Percentiles rank a stretch among this genome's conserved stretches.
phyloP scores from a whole-genome alignment of 2,329 filamentous ascomycete genomes.

The Thelonectria olida region DNA sequence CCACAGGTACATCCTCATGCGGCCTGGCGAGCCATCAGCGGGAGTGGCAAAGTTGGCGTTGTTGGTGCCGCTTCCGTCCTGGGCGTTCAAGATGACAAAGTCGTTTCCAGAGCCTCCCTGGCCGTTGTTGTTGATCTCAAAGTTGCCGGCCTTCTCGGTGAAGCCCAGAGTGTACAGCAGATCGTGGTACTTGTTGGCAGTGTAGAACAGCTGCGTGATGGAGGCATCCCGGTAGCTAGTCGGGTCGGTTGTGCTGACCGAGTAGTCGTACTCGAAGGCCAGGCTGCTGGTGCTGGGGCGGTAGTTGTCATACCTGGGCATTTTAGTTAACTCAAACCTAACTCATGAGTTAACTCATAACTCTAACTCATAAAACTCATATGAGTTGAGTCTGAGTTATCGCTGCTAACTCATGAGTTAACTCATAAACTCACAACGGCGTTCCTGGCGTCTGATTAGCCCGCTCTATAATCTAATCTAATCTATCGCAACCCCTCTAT shows the following conservation, averaged over 20 bases:
- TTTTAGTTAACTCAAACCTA: too few relatives aligned
- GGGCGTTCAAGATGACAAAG: slow-evolving; percentile 63
- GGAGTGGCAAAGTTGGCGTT: slow-evolving; percentile 68
- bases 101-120: slow-evolving; percentile 61
- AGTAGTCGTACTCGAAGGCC: slow-evolving; percentile 59
- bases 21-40: slow-evolving; percentile 58
- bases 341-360: too few relatives aligned
- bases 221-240: slow-evolving; percentile 61
- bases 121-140: slow-evolving; percentile 65
- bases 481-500: too few relatives aligned
- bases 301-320: too few relatives aligned
- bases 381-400: too few relatives aligned
- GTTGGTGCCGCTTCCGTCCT: slow-evolving; percentile 64
- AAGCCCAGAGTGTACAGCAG: slow-evolving; percentile 67
- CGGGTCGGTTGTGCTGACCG: slow-evolving; percentile 44
- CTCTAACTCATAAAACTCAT: too few relatives aligned
- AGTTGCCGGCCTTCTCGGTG: slow-evolving; percentile 67
- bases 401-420: too few relatives aligned
- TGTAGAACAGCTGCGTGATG: slow-evolving; percentile 69
- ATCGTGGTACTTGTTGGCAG: slow-evolving; percentile 67
- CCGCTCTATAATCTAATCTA: too few relatives aligned
- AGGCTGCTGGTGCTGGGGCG: slow-evolving; percentile 54
- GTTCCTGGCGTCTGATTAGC: too few relatives aligned
- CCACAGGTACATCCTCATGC: slow-evolving; percentile 71
- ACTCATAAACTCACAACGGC: too few relatives aligned